Evolutionary conservation across 768 basidiomycete genomes (phyloP), one percentile per base, ranked within the genome.

Genomic region (Rhodotorula paludigena): DNA sequence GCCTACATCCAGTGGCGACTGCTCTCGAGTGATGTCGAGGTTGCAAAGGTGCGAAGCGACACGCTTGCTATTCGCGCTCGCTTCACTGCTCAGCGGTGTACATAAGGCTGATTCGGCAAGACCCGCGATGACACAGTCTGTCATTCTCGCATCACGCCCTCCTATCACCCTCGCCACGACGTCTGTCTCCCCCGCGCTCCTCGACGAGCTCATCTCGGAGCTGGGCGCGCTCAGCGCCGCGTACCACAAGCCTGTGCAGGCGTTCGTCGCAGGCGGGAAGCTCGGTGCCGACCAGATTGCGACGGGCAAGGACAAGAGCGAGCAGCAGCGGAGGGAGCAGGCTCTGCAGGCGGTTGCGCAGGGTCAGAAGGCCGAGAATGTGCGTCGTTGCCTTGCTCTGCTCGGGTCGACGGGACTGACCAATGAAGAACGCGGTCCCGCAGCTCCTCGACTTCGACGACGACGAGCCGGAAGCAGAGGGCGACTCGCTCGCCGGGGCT

Each of bases 1-100:
- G 96, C 96, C 2, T 99, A 98, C 76, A 94, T 98, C 47, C 98
- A 98, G 76, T 99, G 96, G 96, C 83, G 96, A 68, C 76, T 99
- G 69, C 78, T 99, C 35, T 94, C 91, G 11, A 92, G 91, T 63
- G 94, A 99, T 78, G 90, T 93, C 1, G 90, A 85, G 4, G 92
- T 94, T 25, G 94, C 96, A 0, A 99, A 97, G 83, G 92, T 90
- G 68, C 56, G 80, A n/a, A n/a, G n/a, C n/a, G n/a, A n/a, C n/a
- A n/a, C n/a, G n/a, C n/a, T n/a, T n/a, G n/a, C n/a, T n/a, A n/a
- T n/a, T n/a, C n/a, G n/a, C n/a, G n/a, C n/a, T n/a, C n/a, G n/a
- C n/a, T n/a, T n/a, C n/a, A n/a, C n/a, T n/a, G n/a, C n/a, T n/a
- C n/a, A n/a, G n/a, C n/a, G n/a, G n/a, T n/a, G n/a, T n/a, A n/a